phyloP scores from a whole-genome alignment of 768 basidiomycete species.

The Mrakia hoshinonis region DNA sequence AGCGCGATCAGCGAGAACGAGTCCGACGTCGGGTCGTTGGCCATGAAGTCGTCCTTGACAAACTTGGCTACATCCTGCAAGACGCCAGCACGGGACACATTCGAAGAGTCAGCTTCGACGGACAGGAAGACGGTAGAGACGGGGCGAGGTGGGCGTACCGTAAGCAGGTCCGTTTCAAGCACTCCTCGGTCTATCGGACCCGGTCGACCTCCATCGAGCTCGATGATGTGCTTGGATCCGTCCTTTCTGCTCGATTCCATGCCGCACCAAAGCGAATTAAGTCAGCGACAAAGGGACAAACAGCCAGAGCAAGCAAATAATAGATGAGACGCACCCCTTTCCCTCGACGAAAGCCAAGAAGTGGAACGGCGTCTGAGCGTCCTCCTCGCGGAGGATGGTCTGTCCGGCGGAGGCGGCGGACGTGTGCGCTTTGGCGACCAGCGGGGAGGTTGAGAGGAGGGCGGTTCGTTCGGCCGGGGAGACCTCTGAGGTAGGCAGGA shows the following conservation, averaged over 20 bases:
- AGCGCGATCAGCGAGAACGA: slow-evolving; percentile 64
- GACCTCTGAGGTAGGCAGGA: slow-evolving; percentile 9
- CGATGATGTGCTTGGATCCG: slow-evolving; percentile 51
- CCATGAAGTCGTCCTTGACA: slow-evolving; percentile 55
- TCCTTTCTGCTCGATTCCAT: slow-evolving; percentile 17
- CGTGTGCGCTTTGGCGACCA: slow-evolving; percentile 70
- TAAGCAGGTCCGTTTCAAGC: slow-evolving; percentile 33
- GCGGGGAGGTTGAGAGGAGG: slow-evolving; percentile 61
- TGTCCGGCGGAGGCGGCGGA: slow-evolving; percentile 64
- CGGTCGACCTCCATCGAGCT: slow-evolving; percentile 69
- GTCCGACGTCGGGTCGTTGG: slow-evolving; percentile 46
- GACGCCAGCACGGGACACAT: background rate
- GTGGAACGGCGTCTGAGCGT: slow-evolving; percentile 67
- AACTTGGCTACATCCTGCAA: slow-evolving; percentile 57
- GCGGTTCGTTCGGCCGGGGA: slow-evolving; percentile 65
- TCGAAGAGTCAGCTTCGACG: background rate
- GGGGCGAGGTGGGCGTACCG: slow-evolving; percentile 32
- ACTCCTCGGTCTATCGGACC: slow-evolving; percentile 63
- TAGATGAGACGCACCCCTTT: slow-evolving; percentile 37
- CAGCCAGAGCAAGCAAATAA: background rate
- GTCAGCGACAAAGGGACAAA: background rate
- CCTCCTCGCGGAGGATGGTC: slow-evolving; percentile 49
- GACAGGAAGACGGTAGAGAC: background rate
- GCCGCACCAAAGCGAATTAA: no score
- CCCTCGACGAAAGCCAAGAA: slow-evolving; percentile 80